These are phyloP conservation scores for Lodderomyces beijingensis DNA, from an alignment of 1,139 yeast genomes.

Conservation along the genomic window DNA sequence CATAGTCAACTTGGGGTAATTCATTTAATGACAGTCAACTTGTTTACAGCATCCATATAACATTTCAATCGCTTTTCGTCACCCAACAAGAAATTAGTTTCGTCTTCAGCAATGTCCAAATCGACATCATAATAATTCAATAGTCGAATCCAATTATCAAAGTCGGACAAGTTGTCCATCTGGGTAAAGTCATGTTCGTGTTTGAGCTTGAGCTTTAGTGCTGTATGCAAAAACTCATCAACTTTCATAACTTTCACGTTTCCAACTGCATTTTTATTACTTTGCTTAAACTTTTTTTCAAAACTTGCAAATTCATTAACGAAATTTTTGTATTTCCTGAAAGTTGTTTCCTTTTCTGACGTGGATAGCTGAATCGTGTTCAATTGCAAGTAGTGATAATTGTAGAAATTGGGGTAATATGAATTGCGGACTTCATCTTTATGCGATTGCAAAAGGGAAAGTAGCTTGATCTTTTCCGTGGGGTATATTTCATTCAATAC, in stretches of 20 bases:
- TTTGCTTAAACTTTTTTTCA: constrained; percentile 24
- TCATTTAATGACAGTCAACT: no score
- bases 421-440: constrained; percentile 27
- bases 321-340: constrained; percentile 22
- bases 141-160: constrained; percentile 30
- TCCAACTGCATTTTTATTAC: constrained; percentile 12
- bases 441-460: constrained; percentile 25
- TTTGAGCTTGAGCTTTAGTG: background rate
- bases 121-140: constrained; percentile 21
- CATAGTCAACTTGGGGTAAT: no score
- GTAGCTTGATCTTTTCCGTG: constrained; percentile 20
- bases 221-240: constrained; percentile 12
- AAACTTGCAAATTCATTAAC: constrained; percentile 22
- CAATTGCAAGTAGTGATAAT: constrained; percentile 15
- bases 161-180: constrained; percentile 11
- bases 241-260: constrained; percentile 26
- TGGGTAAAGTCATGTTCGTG: background rate
- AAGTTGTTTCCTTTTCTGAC: constrained; percentile 20
- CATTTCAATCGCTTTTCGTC: constrained; percentile 35
- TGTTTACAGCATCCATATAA: constrained; percentile 21
- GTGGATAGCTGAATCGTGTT: constrained; percentile 13
- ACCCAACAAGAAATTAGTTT: constrained; percentile 38
- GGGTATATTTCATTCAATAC: constrained; percentile 17
- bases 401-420: constrained; percentile 27
- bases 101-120: constrained; percentile 21